Evolutionary conservation across 2,329 filamentous ascomycete genomes (phyloP), one percentile per base, ranked within the genome.

Genomic region (Cladophialophora psammophila): DNA sequence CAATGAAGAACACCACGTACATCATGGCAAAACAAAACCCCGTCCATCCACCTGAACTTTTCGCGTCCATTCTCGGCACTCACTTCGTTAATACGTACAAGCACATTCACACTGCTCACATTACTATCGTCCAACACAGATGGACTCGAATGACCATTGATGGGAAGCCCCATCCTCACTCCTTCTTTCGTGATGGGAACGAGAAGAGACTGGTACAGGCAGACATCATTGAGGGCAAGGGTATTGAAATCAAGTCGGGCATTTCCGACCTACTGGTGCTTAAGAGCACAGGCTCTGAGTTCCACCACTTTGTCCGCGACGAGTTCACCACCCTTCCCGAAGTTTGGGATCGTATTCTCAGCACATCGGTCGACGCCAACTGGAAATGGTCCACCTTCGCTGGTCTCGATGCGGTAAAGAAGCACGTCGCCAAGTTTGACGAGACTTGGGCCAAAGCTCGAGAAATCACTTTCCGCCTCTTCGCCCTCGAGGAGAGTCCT

Each of bases 1-100:
- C 93, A 32, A 96, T 98, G 83, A 99, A 99, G 85, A 97, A 99
- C 82, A 98, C 91, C 74, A 90, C 92, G 77, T 97, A 95, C 84
- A 93, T 99, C 82, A 90, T 92, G 77, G 94, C 95, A 76, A 97
- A 97, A 83, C 90, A 96, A 81, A 86, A 96, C 83, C 92, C 94
- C 38, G 91, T 99, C 74, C 93, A 90, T 73, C 94, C 95, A 15
- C 94, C 95, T 0, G 95, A 99, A 84, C 88, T 96, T 70, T 99
- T 92, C 79, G 94, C 91, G 72, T 87, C 90, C 75, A 91, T 91
- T 74, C 84, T 99, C 61, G 93, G 91, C 74, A 86, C 88, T 72
- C 95, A 99, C 84, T 98, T 98, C 82, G 82, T 97, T 76, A 86
- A 91, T 74, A 92, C 85, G 69, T 99, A 99, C 84, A 78, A 86